Evolutionary conservation across 1,139 yeast genomes (phyloP), one percentile per base, ranked within the genome.

Genomic region (Yamadazyma atmosphaerica): DNA sequence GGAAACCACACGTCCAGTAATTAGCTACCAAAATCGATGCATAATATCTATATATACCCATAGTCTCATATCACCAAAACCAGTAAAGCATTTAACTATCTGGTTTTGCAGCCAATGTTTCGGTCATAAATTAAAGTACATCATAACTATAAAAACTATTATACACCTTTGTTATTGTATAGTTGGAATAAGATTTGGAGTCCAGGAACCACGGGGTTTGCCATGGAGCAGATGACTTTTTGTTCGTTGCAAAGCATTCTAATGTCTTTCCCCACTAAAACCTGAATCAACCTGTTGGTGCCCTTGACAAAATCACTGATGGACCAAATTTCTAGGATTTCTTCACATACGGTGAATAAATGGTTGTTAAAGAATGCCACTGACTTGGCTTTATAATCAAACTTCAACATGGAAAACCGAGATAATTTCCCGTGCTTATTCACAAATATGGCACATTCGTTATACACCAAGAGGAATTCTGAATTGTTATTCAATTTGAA

Each of bases 221-320:
- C 88, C 70, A 86, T 68, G 2, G 74, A 62, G 23, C 85, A 62
- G 32, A 72, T 67, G 18, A 81, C 64, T 35, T 65, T 65, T 4
- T 74, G 74, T 19, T 63, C 67, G 9, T 58, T 57, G 27, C 66
- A 68, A 16, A 82, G 50, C 47, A 80, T 55, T 24, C 61, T 61
- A 25, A 83, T 71, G 41, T 80, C 82, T 53, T 83, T 84, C 11
- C 95, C 95, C 6, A 82, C 74, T 29, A 87, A 70, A 7, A 86
- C 85, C 57, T 88, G 96, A 32, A 80, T 74, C 18, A 88, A 74
- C 32, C 72, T 70, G 39, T 78, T 77, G 16, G 73, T 54, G 2
- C 79, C 69, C 23, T 64, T 65, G 19, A 66, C 68, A 41, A 69
- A 71, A 40, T 81, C 77, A 35, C 80, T 74, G 32, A 86, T 69